phyloP scores from a whole-genome alignment of 2,329 filamentous ascomycete genomes.

The Aspergillus sp. region DNA sequence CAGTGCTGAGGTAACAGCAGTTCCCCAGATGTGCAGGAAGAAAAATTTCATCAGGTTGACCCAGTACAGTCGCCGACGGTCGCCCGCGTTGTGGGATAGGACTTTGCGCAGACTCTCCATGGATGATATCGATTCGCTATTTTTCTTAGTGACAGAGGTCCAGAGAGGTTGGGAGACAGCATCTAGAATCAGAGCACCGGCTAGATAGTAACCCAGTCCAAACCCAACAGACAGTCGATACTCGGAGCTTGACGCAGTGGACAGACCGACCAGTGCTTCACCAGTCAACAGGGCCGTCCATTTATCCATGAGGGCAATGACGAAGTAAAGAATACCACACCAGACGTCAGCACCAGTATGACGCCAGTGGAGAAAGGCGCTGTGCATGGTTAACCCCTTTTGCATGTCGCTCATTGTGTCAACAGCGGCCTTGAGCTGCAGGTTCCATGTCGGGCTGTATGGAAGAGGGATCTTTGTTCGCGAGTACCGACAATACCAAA shows the following conservation, averaged over 20 bases:
- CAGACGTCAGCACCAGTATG: slow-evolving; percentile 55
- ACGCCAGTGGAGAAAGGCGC: slow-evolving; percentile 58
- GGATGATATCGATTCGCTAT: slow-evolving; percentile 8
- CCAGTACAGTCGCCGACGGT: slow-evolving; percentile 52
- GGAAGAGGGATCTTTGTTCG: slow-evolving; percentile 47
- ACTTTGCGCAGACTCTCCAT: slow-evolving; percentile 15
- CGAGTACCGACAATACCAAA: slow-evolving; percentile 50
- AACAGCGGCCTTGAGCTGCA: slow-evolving; percentile 54
- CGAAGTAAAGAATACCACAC: slow-evolving; percentile 54
- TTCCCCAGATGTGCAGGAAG: slow-evolving; percentile 52
- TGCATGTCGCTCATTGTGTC: slow-evolving; percentile 55
- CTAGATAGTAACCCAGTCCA: slow-evolving; percentile 56
- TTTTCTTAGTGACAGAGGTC: slow-evolving; percentile 5
- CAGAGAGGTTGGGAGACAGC: slow-evolving; percentile 33
- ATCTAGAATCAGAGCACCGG: slow-evolving; percentile 58
- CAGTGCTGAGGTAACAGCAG: slow-evolving; percentile 49
- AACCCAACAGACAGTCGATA: slow-evolving; percentile 53
- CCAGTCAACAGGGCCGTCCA: slow-evolving; percentile 53
- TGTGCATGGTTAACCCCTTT: slow-evolving; percentile 57
- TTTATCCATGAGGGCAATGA: slow-evolving; percentile 56
- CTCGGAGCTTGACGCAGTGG: slow-evolving; percentile 33
- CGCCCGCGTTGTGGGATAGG: slow-evolving; percentile 41
- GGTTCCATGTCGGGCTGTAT: slow-evolving; percentile 58
- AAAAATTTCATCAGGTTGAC: slow-evolving; percentile 50
- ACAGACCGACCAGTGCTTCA: slow-evolving; percentile 42